phyloP scores from a whole-genome alignment of 352 stramenopile species.

The Blastocystis sp. region DNA sequence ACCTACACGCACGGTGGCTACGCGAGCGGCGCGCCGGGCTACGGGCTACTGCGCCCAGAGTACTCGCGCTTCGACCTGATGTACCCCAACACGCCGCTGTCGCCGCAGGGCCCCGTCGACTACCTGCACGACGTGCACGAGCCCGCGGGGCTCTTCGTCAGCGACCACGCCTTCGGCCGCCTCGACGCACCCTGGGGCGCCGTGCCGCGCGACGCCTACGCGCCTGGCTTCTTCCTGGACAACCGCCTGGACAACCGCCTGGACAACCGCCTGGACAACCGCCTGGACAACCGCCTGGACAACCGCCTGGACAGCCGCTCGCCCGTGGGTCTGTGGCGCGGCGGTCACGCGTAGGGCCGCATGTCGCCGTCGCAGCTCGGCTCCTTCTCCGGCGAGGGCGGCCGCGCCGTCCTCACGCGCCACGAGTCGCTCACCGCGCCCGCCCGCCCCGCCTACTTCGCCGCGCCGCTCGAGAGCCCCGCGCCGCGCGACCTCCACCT shows the following conservation, averaged over 20 bases:
- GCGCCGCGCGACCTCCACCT: background rate
- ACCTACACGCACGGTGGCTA: slow-evolving; percentile 39
- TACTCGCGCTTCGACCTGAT: background rate
- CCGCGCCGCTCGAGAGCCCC: background rate
- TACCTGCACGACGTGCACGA: background rate
- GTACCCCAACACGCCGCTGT: background rate
- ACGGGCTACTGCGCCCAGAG: background rate
- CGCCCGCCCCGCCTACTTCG: background rate
- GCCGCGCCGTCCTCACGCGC: background rate
- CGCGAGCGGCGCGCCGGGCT: background rate
- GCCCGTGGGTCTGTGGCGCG: background rate
- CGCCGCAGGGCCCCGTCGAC: background rate
- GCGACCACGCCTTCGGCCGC: no score
- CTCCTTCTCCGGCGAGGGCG: background rate
- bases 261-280: background rate
- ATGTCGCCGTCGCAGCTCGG: background rate
- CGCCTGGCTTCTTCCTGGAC: background rate
- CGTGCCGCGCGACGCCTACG: no score
- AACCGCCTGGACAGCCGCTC: background rate
- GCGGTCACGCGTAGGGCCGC: background rate
- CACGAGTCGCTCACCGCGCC: background rate
- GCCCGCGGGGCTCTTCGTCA: no score
- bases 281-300: background rate
- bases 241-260: background rate
- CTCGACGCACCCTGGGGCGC: no score